Evolutionary conservation across 2,329 filamentous ascomycete genomes (phyloP), one percentile per base, ranked within the genome.

Genomic region (Curvularia verruculosa): DNA sequence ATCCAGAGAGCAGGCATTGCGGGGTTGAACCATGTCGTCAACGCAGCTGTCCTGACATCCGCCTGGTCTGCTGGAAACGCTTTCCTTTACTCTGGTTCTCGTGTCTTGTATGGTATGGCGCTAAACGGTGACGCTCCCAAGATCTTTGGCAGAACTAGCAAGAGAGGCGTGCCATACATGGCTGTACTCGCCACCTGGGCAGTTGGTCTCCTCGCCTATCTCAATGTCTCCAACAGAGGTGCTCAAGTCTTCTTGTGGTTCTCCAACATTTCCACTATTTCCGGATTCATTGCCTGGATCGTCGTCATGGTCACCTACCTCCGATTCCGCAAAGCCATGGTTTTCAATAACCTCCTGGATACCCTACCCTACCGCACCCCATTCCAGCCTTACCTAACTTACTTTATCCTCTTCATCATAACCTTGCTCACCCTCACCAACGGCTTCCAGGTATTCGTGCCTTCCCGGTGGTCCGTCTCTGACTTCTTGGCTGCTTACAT

Each of bases 11-110:
- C 89, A 1, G 88, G 89, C 0, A 87, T 92, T 56, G 80, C 78
- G 6, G 87, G 83, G 6, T 82, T 92, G 5, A 87, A 89, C 0
- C 87, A 85, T 2, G 83, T 92, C 43, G 87, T 93, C 74, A 94
- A 94, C 70, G 89, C 89, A 28, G 81, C 92, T 10, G 86, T 93
- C 60, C 81, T 92, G 58, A 90, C 87, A 0, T 89, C 87, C 0
- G 89, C 87, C 0, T 89, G 85, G 82, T 91, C 88, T 0, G 82
- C 89, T 0, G 87, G 85, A 0, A 92, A 92, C 65, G 86, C 88
- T 59, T 85, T 84, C 65, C 80, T 92, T n/a, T 82, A 80, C 63
- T 79, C 79, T 0, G 81, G 80, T 3, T 83, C 81, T 3, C 79
- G 83, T 52, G 79, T 81, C 19, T 74, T 85, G 3, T 84, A 83